Evolutionary conservation across 2,329 filamentous ascomycete genomes (phyloP), one percentile per base, ranked within the genome.

Genomic region (Hypoxylon sp.): DNA sequence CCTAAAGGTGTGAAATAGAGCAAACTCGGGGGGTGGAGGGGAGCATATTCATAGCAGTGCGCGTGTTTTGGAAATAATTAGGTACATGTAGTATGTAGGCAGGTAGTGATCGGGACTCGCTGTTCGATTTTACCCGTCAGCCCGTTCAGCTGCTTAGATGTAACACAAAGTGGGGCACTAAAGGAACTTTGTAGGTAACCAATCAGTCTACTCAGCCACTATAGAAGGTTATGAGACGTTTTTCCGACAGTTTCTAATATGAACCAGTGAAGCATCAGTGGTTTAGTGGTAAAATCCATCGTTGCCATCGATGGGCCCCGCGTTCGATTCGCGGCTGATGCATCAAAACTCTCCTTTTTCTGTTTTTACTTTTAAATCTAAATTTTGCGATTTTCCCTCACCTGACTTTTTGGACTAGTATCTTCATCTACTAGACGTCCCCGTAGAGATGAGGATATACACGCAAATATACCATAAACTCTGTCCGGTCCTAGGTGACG

Each of bases 231-330:
- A n/a, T n/a, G n/a, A n/a, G n/a, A n/a, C n/a, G n/a, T n/a, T n/a
- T n/a, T n/a, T n/a, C n/a, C n/a, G n/a, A n/a, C n/a, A n/a, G n/a
- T n/a, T n/a, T n/a, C n/a, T n/a, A n/a, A n/a, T n/a, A n/a, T 36
- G 3, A 28, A 52, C 28, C 24, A 40, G 18, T 44, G 49, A 28
- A 46, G 75, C 75, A 77, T 75, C 75, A 80, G 79, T 82, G 80
- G 80, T 82, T 82, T 82, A 83, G 80, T 81, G 80, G 80, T 83
- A 83, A 81, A 82, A 83, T 82, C 79, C 80, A 81, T 82, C 81
- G 80, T 82, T 83, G 80, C 81, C 81, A 82, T 82, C 80, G 80
- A 82, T 81, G 80, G 79, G 81, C 80, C 79, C 79, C 79, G 78
- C 72, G 79, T 80, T 80, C 79, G 78, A 80, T 80, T 80, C 79